phyloP scores from a whole-genome alignment of 345 rosid species.

The Rhodomyrtus tomentosa region DNA sequence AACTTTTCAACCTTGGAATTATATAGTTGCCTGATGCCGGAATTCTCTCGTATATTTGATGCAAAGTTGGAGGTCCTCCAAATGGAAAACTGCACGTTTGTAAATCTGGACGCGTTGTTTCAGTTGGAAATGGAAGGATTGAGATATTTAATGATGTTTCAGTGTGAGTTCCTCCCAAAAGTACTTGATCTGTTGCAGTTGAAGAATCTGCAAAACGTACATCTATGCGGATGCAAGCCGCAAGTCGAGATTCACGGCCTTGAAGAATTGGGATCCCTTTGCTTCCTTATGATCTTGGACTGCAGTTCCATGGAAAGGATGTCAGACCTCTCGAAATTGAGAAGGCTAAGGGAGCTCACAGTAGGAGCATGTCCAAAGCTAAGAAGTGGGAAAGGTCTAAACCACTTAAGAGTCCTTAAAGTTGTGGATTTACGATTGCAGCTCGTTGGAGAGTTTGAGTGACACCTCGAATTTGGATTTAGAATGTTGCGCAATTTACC shows the following conservation, averaged over 20 bases:
- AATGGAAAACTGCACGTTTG: fast-evolving
- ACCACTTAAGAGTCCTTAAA: not conserved
- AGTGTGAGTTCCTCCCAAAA: not conserved
- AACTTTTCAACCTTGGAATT: not conserved
- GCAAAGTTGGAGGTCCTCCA: not conserved
- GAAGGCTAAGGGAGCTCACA: not conserved
- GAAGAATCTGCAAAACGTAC: not conserved
- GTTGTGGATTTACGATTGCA: not conserved
- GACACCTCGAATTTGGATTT: not conserved
- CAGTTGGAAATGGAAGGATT: not conserved
- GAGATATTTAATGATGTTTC: not conserved
- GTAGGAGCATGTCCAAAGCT: not conserved
- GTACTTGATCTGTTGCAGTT: not conserved
- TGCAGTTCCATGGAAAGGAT: not conserved
- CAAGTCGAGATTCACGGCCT: not conserved
- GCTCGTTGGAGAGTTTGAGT: not conserved
- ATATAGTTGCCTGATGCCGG: fast-evolving
- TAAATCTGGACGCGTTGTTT: not conserved
- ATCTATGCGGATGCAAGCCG: not conserved
- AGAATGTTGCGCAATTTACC: not conserved
- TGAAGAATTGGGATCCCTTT: not conserved
- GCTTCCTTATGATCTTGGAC: not conserved
- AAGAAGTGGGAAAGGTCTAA: not conserved
- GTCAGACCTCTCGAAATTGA: not conserved
- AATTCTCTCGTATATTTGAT: not conserved